Evolutionary conservation across 768 basidiomycete genomes (phyloP), one percentile per base, ranked within the genome.

Genomic region (Russula ochroleuca): DNA sequence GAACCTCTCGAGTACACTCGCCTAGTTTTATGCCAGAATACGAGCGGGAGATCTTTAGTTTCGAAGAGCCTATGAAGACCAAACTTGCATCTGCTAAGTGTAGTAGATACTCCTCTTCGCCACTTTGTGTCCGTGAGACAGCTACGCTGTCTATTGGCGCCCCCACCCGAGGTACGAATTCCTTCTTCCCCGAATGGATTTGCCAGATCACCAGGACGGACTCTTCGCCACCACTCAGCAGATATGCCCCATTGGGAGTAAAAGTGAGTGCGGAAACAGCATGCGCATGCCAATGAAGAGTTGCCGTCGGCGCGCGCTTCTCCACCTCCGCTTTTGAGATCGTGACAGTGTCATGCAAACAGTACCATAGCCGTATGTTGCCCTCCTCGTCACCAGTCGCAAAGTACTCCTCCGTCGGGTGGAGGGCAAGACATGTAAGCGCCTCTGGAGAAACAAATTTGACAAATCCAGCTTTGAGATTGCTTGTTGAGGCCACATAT

Each of bases 131-230:
- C 57, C 78, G 82, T 8, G 80, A 81, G 48, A 90, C 76, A 4
- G 85, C 80, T 38, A 95, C 79, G 40, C 83, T 85, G 69, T 80
- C 81, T 59, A 98, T 90, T 5, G 94, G 86, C 3, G 93, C 87
- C 19, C 96, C 95, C 13, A 98, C 80, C 56, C 97, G 85, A 37
- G 97, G 94, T 2, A 98, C 83, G 71, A 92, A 98, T 73, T 97
- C 94, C 72, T 86, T 88, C 74, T 86, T 90, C 5, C 91, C 90
- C 0, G 88, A 85, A 67, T 92, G 87, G 47, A 99, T 73, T 72
- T 97, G 93, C 97, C 97, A 99, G 63, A 96, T 88, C 43, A 98
- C 95, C n/a, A 99, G 75, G 11, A 98, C 96, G 37, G 90, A 83
- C 73, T 98, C 97, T 74, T 97, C 93, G 50, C 97, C 97, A 66